Conservation (phyloP, 2,329 filamentous ascomycete genomes). For the Exophiala alcalophila region DNA sequence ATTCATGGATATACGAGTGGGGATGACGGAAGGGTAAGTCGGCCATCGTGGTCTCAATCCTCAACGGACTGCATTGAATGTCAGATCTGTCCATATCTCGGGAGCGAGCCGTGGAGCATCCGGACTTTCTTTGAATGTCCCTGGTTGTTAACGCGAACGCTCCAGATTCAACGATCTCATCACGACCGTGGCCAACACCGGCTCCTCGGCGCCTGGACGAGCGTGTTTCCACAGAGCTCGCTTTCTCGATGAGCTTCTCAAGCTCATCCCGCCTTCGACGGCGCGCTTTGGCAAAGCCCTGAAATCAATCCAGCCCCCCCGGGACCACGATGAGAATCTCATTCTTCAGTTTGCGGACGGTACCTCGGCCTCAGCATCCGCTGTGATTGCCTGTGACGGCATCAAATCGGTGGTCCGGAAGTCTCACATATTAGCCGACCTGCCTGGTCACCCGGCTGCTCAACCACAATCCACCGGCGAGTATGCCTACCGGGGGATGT, state of each 20-base stretch:
- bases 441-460: not conserved
- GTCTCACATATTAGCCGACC: not conserved
- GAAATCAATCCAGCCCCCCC: conserved; percentile 31
- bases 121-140: too few relatives aligned
- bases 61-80: too few relatives aligned
- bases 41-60: too few relatives aligned
- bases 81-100: too few relatives aligned
- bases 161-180: conserved; percentile 3
- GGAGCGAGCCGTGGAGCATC: too few relatives aligned
- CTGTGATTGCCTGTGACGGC: conserved; percentile 59
- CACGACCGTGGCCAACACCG: not conserved
- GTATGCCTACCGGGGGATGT: not conserved
- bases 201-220: conserved; percentile 1
- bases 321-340: conserved; percentile 23
- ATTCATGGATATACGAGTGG: conserved; percentile 2
- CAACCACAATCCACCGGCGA: not conserved
- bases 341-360: conserved; percentile 47
- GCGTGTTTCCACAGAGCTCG: conserved; percentile 33
- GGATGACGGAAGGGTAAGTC: conserved; percentile 1
- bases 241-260: conserved; percentile 43
- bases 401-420: conserved; percentile 49
- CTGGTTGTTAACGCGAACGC: not conserved
- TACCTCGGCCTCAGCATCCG: conserved; percentile 42
- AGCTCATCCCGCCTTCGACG: conserved; percentile 39
- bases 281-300: conserved; percentile 39